Evolutionary conservation across 2,329 filamentous ascomycete genomes (phyloP).

Genomic region (Colletotrichum tropicicola): DNA sequence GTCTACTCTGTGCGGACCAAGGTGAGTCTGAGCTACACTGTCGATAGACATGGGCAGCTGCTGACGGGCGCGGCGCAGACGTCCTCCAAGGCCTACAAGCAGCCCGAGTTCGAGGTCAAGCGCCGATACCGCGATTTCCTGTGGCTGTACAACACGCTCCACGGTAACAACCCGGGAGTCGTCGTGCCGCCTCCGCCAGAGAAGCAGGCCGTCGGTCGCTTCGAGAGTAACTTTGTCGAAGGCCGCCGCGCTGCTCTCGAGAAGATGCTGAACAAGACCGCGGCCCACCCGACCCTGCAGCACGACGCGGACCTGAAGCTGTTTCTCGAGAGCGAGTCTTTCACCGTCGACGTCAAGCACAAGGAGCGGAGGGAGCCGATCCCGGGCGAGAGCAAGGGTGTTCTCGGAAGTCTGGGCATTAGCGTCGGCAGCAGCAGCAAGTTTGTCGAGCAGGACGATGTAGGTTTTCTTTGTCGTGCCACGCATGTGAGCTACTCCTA

Average conservation of each 20-base stretch:
- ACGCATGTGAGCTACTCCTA: not conserved
- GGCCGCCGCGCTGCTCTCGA: conserved; percentile 89
- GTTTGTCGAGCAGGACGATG: conserved; percentile 97
- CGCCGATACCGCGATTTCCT: conserved; percentile 95
- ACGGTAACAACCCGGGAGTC: conserved; percentile 93
- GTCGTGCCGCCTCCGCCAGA: conserved; percentile 96
- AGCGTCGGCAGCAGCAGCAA: conserved; percentile 82
- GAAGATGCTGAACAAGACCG: conserved; percentile 97
- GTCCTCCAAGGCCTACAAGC: conserved; percentile 93
- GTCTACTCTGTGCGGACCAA: conserved; percentile 96
- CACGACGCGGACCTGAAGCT: conserved; percentile 95
- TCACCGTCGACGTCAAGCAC: conserved; percentile 97
- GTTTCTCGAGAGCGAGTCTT: conserved; percentile 94
- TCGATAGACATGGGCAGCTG: conserved; percentile 3
- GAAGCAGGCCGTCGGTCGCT: conserved; percentile 96
- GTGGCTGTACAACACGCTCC: conserved; percentile 95
- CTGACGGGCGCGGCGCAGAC: conserved; percentile 69
- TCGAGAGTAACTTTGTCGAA: conserved; percentile 97
- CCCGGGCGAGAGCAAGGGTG: conserved; percentile 89
- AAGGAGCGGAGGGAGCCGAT: conserved; percentile 92
- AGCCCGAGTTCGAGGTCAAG: conserved; percentile 91
- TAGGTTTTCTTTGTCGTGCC: conserved; percentile 51
- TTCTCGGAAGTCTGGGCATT: conserved; percentile 86
- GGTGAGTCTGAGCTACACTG: conserved; percentile 56
- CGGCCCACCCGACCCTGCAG: conserved; percentile 87